Evolutionary conservation across 2,329 filamentous ascomycete species (phyloP).

Genomic region (Aspergillus sp.): DNA sequence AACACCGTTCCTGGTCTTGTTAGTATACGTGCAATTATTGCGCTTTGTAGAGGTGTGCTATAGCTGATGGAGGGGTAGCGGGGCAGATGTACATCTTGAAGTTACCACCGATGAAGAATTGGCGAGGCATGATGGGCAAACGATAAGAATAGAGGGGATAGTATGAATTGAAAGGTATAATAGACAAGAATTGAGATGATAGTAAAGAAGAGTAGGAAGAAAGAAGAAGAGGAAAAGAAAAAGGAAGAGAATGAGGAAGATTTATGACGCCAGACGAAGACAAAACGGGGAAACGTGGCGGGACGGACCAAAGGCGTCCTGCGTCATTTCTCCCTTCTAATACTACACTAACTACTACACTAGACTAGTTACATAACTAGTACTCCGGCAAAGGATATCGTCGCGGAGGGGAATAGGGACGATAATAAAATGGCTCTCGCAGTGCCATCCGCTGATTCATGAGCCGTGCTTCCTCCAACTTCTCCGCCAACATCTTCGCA

Average conservation of each 20-base stretch:
- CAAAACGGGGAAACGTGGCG: slow-evolving; percentile 2
- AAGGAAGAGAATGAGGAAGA: slow-evolving; percentile 2
- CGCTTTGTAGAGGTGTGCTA: too few relatives aligned
- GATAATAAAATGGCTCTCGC: slow-evolving; percentile 10
- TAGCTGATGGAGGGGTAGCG: slow-evolving; percentile 16
- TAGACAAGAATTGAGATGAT: neutral
- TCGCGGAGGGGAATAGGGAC: slow-evolving; percentile 5
- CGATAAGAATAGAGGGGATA: neutral
- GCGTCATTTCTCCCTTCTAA: neutral
- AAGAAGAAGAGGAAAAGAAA: slow-evolving; percentile 7
- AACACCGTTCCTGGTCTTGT: slow-evolving; percentile 75
- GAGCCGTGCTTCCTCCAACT: slow-evolving; percentile 6
- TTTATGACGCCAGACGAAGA: slow-evolving; percentile 7
- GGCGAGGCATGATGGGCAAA: slow-evolving; percentile 72
- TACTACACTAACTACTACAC: too few relatives aligned
- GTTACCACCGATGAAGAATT: slow-evolving; percentile 98
- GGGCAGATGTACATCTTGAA: slow-evolving; percentile 81
- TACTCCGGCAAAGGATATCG: slow-evolving; percentile 8
- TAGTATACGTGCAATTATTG: too few relatives aligned
- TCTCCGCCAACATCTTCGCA: slow-evolving; percentile 16
- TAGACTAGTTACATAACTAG: neutral
- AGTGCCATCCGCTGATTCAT: slow-evolving; percentile 10
- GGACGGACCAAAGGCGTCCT: neutral
- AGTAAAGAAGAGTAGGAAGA: slow-evolving; percentile 5
- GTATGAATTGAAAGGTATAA: neutral